phyloP scores from a whole-genome alignment of 2,329 filamentous ascomycete species.

The Diplocarpon mali region DNA sequence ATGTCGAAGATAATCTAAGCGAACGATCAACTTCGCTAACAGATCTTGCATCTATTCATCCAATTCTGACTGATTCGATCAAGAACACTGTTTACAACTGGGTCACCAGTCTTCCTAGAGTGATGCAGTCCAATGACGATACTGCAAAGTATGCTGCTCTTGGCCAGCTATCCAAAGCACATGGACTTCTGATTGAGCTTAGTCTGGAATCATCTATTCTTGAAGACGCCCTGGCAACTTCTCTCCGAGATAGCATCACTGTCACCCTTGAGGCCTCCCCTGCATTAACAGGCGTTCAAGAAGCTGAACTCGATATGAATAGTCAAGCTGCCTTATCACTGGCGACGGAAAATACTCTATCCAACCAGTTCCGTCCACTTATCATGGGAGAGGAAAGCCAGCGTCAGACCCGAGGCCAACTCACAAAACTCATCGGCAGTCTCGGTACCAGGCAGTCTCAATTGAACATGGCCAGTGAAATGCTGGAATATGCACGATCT shows the following conservation, averaged over 20 bases:
- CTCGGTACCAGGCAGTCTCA: conserved; percentile 48
- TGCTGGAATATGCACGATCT: conserved; percentile 52
- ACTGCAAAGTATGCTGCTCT: conserved; percentile 61
- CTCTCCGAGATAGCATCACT: conserved; percentile 64
- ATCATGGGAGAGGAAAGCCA: conserved; percentile 57
- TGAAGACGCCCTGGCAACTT: conserved; percentile 53
- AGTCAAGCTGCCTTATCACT: conserved; percentile 25
- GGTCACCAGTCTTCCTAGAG: conserved; percentile 66
- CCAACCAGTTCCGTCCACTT: conserved; percentile 44
- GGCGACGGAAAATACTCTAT: conserved; percentile 12
- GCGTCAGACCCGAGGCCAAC: conserved; percentile 43
- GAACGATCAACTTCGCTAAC: conserved; percentile 39
- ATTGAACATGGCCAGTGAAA: conserved; percentile 48
- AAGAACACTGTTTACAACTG: conserved; percentile 68
- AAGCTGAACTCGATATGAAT: conserved; percentile 21
- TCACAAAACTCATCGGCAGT: conserved; percentile 46
- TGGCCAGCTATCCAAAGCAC: conserved; percentile 63
- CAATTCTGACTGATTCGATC: conserved; percentile 49
- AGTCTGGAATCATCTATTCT: conserved; percentile 55
- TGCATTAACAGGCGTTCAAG: conserved; percentile 14
- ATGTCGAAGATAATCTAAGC: conserved; percentile 32
- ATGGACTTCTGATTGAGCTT: conserved; percentile 52
- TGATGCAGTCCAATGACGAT: conserved; percentile 80
- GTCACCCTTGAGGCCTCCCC: conserved; percentile 18
- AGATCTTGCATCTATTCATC: conserved; percentile 51